Evolutionary conservation across 495 filamentous ascomycete species (phyloP), one percentile per base, ranked within the genome.

Genomic region (Aspergillus olivimuriae): DNA sequence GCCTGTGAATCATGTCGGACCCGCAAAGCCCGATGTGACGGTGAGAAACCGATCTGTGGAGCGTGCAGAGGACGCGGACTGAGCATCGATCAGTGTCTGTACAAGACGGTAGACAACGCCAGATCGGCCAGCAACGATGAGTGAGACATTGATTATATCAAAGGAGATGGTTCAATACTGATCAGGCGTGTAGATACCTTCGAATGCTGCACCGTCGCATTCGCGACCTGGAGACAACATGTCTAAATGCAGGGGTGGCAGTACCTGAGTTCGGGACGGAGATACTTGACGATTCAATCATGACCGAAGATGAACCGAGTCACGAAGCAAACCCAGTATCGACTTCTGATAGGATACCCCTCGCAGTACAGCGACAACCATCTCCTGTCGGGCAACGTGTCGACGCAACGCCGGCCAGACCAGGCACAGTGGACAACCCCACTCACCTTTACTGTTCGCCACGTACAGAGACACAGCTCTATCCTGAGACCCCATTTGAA

Each of bases 1-100:
- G 61, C 50, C 11, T 73, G 70, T 53, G 68, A 71, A 31, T 50
- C 66, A 7, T 73, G 70, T 28, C 54, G 67, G 11, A 60, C 63
- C 23, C 59, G 62, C n/a, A 69, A 73, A 46, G 52, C 58, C 2
- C 57, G 64, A 1, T 74, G 70, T 36, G 68, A 72, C 43, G 68
- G 69, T 6, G 50, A 20, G 7, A 74, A 68, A 44, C 69, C 70
- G 20, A 62, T 72, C 28, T 72, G 70, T 55, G 67, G 61, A 14
- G 60, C 65, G 5, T 74, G 70, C 24, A 44, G 45, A 34, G 56
- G 62, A 3, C 61, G 68, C 7, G 57, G 58, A 6, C 55, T 65
- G 35, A 41, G 51, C 11, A 58, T 65, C 15, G 48, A 63, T 12
- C 56, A 49, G 17, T 72, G 69, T 33, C 53, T 69, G 5, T 73